Evolutionary conservation across 306 rosid genomes (phyloP).

Genomic region (Myrica gale): DNA sequence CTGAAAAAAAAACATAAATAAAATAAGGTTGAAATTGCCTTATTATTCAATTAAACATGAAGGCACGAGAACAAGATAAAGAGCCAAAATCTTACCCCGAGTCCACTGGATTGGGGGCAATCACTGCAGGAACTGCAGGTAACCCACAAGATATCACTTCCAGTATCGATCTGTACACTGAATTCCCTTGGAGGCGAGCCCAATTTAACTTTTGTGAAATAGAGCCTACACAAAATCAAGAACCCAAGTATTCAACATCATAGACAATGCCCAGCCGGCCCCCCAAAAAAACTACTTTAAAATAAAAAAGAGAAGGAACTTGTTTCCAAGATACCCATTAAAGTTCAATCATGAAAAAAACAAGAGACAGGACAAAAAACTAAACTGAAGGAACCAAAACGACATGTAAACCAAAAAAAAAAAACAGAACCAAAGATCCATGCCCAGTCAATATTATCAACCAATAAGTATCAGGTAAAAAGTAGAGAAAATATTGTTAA

Average conservation of each 20-base stretch:
- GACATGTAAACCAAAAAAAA: slow-evolving; percentile 26
- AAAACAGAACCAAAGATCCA: slow-evolving; percentile 30
- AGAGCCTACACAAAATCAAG: slow-evolving; percentile 62
- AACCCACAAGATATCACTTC: slow-evolving; percentile 95
- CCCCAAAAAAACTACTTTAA: neutral
- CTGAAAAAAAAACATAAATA: slow-evolving; percentile 42
- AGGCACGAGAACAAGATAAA: slow-evolving; percentile 10
- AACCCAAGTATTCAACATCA: slow-evolving; percentile 15
- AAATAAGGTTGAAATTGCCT: slow-evolving; percentile 13
- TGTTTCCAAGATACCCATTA: neutral
- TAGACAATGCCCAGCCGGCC: neutral
- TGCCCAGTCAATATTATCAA: slow-evolving; percentile 6
- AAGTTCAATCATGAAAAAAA: neutral
- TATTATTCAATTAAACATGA: slow-evolving; percentile 17
- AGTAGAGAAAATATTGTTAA: neutral
- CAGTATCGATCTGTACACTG: slow-evolving; percentile 88
- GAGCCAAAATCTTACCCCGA: slow-evolving; percentile 58
- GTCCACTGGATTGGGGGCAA: slow-evolving; percentile 81
- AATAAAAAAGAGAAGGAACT: neutral
- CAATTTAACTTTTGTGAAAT: slow-evolving; percentile 80
- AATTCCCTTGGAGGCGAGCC: slow-evolving; percentile 91
- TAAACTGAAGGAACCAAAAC: slow-evolving; percentile 21
- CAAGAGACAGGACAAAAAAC: slow-evolving; percentile 2
- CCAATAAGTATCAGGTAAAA: neutral
- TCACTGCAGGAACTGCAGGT: slow-evolving; percentile 80